phyloP scores from a whole-genome alignment of 1,139 yeast species.

The Saccharomyces hybrid region DNA sequence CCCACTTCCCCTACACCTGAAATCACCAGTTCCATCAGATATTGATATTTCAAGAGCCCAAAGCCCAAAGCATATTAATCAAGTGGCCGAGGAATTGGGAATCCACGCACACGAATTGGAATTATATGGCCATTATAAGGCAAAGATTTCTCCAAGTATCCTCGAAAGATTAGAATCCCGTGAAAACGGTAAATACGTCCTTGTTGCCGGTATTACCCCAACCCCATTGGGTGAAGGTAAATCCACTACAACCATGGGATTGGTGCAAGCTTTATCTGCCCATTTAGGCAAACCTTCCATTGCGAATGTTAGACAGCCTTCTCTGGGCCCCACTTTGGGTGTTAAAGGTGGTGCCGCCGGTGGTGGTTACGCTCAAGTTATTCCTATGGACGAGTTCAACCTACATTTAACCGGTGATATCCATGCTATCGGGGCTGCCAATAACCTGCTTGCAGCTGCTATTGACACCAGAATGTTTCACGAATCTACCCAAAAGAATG shows the following conservation, averaged over 20 bases:
- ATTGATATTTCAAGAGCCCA: slow-evolving; percentile 68
- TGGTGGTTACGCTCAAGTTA: slow-evolving; percentile 78
- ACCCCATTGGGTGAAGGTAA: slow-evolving; percentile 81
- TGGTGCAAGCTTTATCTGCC: slow-evolving; percentile 74
- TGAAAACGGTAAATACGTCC: slow-evolving; percentile 59
- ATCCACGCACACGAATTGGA: slow-evolving; percentile 56
- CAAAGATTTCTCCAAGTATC: slow-evolving; percentile 58
- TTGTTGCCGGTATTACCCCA: slow-evolving; percentile 78
- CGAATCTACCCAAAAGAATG: slow-evolving; percentile 60
- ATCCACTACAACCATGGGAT: slow-evolving; percentile 71
- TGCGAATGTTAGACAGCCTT: slow-evolving; percentile 79
- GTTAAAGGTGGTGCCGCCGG: slow-evolving; percentile 89
- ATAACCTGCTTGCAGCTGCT: slow-evolving; percentile 73
- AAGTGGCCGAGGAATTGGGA: slow-evolving; percentile 59
- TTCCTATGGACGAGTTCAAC: slow-evolving; percentile 84
- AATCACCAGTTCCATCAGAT: slow-evolving; percentile 66
- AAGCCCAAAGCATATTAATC: slow-evolving; percentile 56
- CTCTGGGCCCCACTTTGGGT: slow-evolving; percentile 86
- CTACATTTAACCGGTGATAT: slow-evolving; percentile 82
- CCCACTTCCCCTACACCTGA: slow-evolving; percentile 44
- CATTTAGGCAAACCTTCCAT: slow-evolving; percentile 60
- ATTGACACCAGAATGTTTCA: slow-evolving; percentile 81
- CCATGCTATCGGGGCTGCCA: slow-evolving; percentile 75
- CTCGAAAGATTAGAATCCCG: slow-evolving; percentile 50
- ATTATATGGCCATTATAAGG: slow-evolving; percentile 66